These are phyloP conservation scores for Podaxis sp. DNA, from an alignment of 768 basidiomycete species.

Conservation along the genomic window DNA sequence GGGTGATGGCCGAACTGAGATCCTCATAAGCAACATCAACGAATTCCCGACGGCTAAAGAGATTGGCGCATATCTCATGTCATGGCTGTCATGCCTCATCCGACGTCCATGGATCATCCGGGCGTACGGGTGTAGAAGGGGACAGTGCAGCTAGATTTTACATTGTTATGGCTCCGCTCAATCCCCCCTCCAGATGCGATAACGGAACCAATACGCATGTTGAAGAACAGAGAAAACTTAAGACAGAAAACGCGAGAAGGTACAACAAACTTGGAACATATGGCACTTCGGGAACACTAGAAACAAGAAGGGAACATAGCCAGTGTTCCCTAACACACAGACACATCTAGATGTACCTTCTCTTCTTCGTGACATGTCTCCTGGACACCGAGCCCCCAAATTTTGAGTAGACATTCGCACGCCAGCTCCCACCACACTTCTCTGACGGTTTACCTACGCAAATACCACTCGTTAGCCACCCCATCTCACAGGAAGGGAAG, in stretches of 20 bases:
- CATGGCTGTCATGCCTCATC: not conserved
- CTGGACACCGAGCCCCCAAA: slow-evolving; percentile 2
- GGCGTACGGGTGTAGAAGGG: not conserved
- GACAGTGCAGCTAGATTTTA: not conserved
- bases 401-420: slow-evolving; percentile 25
- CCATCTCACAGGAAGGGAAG: not conserved
- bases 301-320: not conserved
- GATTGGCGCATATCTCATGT: not conserved
- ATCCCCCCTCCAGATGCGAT: not conserved
- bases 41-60: not conserved
- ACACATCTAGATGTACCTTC: not conserved
- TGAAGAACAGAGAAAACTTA: not conserved
- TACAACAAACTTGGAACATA: not conserved
- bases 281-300: not conserved
- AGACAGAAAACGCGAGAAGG: not conserved
- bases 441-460: slow-evolving; percentile 26
- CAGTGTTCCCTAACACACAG: slow-evolving; percentile 21
- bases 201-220: not conserved
- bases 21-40: not conserved
- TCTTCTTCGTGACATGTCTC: slow-evolving; percentile 6
- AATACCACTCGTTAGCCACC: not conserved
- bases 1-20: too few species aligned
- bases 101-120: not conserved
- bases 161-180: not conserved
- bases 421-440: slow-evolving; percentile 35